Percentiles rank a stretch among this genome's conserved stretches.
Evolutionary conservation across 768 basidiomycete species (phyloP).

Genomic region (Tephrocybe sp.): DNA sequence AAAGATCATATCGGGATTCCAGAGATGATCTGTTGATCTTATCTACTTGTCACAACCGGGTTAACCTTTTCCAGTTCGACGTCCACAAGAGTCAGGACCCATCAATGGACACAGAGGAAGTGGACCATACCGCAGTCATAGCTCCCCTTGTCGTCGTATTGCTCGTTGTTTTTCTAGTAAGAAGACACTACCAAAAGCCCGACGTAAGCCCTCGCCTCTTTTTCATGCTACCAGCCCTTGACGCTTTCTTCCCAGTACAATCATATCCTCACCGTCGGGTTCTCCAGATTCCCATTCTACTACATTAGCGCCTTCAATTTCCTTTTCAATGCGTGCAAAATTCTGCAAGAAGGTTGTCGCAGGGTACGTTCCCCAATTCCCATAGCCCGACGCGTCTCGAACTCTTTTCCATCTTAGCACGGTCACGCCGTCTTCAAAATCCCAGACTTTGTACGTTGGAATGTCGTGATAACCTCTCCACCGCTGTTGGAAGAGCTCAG

Average conservation of each 20-base stretch:
- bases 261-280: constrained; percentile 26
- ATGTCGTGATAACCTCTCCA: constrained; percentile 18
- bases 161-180: neutral
- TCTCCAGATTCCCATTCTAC: constrained; percentile 13
- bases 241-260: constrained; percentile 18
- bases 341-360: constrained; percentile 6
- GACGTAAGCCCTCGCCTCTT: constrained; percentile 1
- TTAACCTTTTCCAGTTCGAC: neutral
- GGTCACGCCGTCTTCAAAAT: constrained; percentile 22
- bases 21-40: constrained; percentile 9
- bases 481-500: constrained; percentile 22
- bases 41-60: constrained; percentile 4
- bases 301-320: constrained; percentile 24
- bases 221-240: neutral
- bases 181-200: neutral
- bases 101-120: constrained; percentile 6
- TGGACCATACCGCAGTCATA: constrained; percentile 9
- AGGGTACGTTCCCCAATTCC: constrained; percentile 2
- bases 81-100: too few species aligned
- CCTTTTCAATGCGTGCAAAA: constrained; percentile 5
- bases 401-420: constrained; percentile 3
- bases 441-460: constrained; percentile 24
- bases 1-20: constrained; percentile 2
- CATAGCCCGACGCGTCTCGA: neutral
- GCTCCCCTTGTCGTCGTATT: neutral